phyloP scores from a whole-genome alignment of 257 asterid species.

The Nicotiana tabacum region DNA sequence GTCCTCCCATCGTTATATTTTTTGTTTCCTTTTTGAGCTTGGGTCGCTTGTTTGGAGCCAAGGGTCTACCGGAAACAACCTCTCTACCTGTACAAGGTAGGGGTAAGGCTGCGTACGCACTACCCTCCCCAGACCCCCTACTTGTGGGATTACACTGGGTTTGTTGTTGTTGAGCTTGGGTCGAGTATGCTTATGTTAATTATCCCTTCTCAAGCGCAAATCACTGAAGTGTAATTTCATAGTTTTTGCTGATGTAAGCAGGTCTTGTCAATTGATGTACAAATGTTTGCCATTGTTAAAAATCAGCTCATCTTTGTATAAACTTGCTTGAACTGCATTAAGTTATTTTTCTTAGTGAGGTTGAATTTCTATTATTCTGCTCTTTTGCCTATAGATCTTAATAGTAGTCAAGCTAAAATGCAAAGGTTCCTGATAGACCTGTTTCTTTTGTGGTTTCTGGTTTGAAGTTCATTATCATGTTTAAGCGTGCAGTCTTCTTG shows the following conservation, averaged over 20 bases:
- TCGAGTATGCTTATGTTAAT: neutral
- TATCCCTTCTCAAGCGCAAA: slow-evolving; percentile 1
- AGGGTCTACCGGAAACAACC: too few species aligned
- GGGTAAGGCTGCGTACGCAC: too few species aligned
- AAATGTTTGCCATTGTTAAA: neutral
- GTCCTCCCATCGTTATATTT: neutral
- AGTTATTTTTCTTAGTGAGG: neutral
- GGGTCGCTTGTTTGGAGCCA: neutral
- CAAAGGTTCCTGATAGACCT: neutral
- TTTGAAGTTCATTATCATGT: neutral
- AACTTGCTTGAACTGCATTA: neutral
- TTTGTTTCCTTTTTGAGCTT: neutral
- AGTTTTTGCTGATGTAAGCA: slow-evolving; percentile 5
- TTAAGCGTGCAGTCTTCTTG: neutral
- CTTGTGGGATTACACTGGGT: too few species aligned
- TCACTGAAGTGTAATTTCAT: neutral
- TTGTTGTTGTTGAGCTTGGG: neutral
- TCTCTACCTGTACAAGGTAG: too few species aligned
- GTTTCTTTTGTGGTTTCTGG: neutral
- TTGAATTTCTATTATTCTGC: neutral
- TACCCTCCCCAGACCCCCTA: too few species aligned
- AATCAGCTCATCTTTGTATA: neutral
- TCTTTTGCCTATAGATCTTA: neutral
- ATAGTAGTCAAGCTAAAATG: neutral
- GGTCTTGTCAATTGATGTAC: neutral